Percentiles rank a stretch among this genome's conserved stretches.
phyloP scores from a whole-genome alignment of 208 protist species.

The Crithidia sp. region DNA sequence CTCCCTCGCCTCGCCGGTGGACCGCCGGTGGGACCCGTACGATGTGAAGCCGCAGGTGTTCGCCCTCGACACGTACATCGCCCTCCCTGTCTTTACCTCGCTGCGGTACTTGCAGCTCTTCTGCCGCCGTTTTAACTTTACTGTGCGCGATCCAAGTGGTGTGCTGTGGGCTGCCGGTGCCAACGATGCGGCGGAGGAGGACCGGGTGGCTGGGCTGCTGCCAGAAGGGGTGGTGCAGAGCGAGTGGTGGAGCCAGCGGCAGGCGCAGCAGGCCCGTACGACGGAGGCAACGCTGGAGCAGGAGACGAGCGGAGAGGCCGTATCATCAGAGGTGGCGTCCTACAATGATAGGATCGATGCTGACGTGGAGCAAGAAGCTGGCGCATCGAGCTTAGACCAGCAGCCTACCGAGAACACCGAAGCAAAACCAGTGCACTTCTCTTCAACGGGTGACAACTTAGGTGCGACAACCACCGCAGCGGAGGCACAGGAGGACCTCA shows the following conservation, averaged over 20 bases:
- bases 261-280: slow-evolving; percentile 12
- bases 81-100: slow-evolving; percentile 89
- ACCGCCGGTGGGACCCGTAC: slow-evolving; percentile 77
- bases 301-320: neutral
- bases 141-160: slow-evolving; percentile 80
- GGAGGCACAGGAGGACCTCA: neutral
- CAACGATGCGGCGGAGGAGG: slow-evolving; percentile 16
- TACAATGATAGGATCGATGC: neutral
- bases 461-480: neutral
- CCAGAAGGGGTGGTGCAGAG: slow-evolving; percentile 50
- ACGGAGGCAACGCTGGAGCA: slow-evolving; percentile 7
- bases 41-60: slow-evolving; percentile 91
- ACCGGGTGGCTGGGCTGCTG: slow-evolving; percentile 21
- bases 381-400: too few species aligned
- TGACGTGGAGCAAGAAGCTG: too few species aligned
- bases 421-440: too few species aligned
- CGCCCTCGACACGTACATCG: slow-evolving; percentile 82
- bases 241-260: slow-evolving; percentile 52
- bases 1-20: slow-evolving; percentile 83
- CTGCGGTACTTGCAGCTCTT: slow-evolving; percentile 77
- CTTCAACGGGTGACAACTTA: too few species aligned
- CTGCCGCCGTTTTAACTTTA: slow-evolving; percentile 66
- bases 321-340: neutral
- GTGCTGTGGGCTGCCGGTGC: slow-evolving; percentile 66
- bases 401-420: too few species aligned